Conservation (phyloP, 129 eudicot genomes). For the Artemisia annua region DNA sequence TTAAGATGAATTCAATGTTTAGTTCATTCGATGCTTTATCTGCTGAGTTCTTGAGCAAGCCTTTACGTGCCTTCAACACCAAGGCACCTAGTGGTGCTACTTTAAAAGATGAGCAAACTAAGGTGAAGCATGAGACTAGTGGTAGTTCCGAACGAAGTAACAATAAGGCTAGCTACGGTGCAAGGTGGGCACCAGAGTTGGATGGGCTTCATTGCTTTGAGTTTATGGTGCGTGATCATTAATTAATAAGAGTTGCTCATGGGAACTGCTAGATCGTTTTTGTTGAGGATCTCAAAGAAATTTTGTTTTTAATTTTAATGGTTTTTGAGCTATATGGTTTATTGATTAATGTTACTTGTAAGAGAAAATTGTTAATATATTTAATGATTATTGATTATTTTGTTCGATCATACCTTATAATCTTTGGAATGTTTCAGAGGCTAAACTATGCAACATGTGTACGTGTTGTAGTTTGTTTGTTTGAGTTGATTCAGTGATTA, state of each 20-base stretch:
- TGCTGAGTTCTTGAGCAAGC: conserved; percentile 29
- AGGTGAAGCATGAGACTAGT: not conserved
- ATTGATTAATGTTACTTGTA: too few species aligned
- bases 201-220: conserved; percentile 49
- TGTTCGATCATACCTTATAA: too few species aligned
- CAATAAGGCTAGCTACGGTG: not conserved
- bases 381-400: too few species aligned
- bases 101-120: conserved; percentile 7
- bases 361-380: too few species aligned
- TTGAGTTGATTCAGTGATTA: too few species aligned
- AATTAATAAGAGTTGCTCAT: conserved; percentile 3
- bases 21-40: conserved; percentile 42
- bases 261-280: not conserved
- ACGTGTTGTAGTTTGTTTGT: too few species aligned
- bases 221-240: conserved; percentile 20
- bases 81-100: conserved; percentile 6
- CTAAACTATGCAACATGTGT: too few species aligned
- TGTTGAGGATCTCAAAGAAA: not conserved
- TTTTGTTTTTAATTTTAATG: conserved; percentile 3
- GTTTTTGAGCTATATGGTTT: too few species aligned
- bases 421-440: too few species aligned
- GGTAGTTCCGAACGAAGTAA: too few species aligned
- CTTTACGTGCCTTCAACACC: conserved; percentile 4
- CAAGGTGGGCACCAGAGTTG: conserved; percentile 1
- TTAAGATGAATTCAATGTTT: conserved; percentile 45